Base-by-base conservation (phyloP, 495 filamentous ascomycete genomes). In the Staphylotrichum longicolle region DNA sequence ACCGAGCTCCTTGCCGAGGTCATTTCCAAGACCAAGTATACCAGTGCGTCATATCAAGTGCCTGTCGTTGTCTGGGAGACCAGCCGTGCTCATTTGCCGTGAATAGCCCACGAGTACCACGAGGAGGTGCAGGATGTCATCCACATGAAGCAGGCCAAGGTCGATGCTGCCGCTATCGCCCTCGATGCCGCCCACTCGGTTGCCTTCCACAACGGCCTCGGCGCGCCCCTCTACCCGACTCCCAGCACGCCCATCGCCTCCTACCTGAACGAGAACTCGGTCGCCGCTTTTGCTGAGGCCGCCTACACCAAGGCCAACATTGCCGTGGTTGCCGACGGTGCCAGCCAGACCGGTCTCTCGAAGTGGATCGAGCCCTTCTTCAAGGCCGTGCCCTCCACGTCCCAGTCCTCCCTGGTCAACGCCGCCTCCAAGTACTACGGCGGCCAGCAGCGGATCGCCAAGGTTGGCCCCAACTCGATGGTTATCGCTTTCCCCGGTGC, bases 341-440 rank as follows among this genome's bases (percentile, higher is more conserved):
- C 91, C 58, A 85, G 86, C 64, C 84, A 90, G 45, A 74, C 79
- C 30, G 87, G 91, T 30, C 79, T 99, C 47, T 78, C 81, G 70
- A 96, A 94, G 80, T 99, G 94, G 94, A 88, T 93, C 57, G 84
- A 86, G 66, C 86, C 96, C 65, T 96, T 96, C 84, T 96, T 97
- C 82, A 77, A 77, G 62, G 74, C 76, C 47, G 79, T 85, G 27
- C 77, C 80, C 30, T 61, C 75, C 27, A 71, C 72, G 39, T 69
- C 60, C 41, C 65, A 64, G 57, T 65, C 65, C 63, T 67, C 70
- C 47, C 65, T 74, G 10, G 72, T 72, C 66, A 57, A 68, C 12
- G 62, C 67, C 63, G 67, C 89, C 52, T 85, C 86, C 67, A 92
- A 92, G 74, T 99, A 97, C 83, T 88, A 85, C 72, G 94, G 94